Evolutionary conservation across 2,329 filamentous ascomycete species (phyloP), one percentile per base, ranked within the genome.

Genomic region (Colletotrichum falcatum): DNA sequence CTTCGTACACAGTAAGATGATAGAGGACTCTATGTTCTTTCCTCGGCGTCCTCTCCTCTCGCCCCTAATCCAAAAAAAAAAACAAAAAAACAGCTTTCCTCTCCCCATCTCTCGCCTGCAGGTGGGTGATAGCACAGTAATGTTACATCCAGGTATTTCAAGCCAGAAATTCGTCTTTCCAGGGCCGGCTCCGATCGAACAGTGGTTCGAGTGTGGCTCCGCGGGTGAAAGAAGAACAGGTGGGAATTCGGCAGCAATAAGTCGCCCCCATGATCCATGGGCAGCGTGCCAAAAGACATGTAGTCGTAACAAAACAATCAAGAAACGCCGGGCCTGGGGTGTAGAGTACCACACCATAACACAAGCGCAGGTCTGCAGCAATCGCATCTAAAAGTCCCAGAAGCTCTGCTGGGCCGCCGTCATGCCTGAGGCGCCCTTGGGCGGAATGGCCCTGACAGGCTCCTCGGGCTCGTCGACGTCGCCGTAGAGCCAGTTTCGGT

Each of bases 401-500:
- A 85, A 83, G 77, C 77, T 71, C 80, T 82, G 81, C 63, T 79
- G 74, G 28, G 80, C 77, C 51, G 74, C 75, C 44, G 62, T 76
- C 64, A 71, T 26, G 20, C 64, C 75, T 63, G 76, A 79, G 77
- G n/a, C n/a, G n/a, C 82, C 83, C 76, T 83, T 82, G 51, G 81
- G 81, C 6, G 80, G 78, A 9, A 79, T 78, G 12, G 79, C 73
- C 61, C 80, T 78, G 49, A 78, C 75, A 61, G 77, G 72, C n/a
- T 72, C 75, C 58, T 78, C 75, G 63, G 84, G 80, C 68, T 84
- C 81, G 37, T 85, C 85, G 55, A 85, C 84, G 53, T 85, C 86
- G 23, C 86, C 86, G 72, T 89, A 87, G 8, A 89, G 82, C 89
- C 90, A 92, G 75, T 84, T 79, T 65, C 87, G 82, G 60, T 85